These are phyloP conservation scores for Solanum tarapatanum DNA, from an alignment of 257 asterid genomes.

Conservation along the genomic window DNA sequence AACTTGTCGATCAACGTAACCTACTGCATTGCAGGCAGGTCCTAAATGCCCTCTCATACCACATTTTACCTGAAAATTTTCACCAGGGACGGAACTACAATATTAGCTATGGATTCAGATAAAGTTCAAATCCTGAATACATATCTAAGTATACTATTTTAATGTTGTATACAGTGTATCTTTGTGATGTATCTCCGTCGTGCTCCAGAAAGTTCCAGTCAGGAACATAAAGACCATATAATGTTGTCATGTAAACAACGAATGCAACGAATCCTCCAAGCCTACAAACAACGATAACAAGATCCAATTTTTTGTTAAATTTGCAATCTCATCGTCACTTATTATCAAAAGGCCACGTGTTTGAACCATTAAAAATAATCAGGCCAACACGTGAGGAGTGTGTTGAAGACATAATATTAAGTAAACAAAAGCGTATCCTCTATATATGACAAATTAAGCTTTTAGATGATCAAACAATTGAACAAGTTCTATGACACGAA, in stretches of 20 bases:
- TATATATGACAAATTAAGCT: neutral
- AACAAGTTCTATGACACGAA: neutral
- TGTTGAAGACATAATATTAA: neutral
- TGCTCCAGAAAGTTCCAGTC: constrained; percentile 56
- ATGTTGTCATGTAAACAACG: constrained; percentile 49
- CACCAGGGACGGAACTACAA: neutral
- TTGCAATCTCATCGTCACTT: neutral
- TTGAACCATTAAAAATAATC: neutral
- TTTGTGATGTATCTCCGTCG: constrained; percentile 9
- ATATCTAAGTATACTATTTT: neutral
- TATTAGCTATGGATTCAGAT: neutral
- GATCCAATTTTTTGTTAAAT: neutral
- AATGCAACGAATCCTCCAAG: constrained; percentile 60
- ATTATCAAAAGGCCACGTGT: neutral
- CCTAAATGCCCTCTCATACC: constrained; percentile 92
- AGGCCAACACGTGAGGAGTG: neutral
- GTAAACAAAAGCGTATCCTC: neutral
- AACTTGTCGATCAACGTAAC: constrained; percentile 70
- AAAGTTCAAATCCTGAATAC: neutral
- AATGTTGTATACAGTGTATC: constrained; percentile 27
- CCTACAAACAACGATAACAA: constrained; percentile 21
- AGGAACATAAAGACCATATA: constrained; percentile 60
- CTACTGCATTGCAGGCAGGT: constrained; percentile 92
- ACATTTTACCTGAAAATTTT: constrained; percentile 60
- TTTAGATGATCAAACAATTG: neutral